Evolutionary conservation across 2,329 filamentous ascomycete genomes (phyloP), one percentile per base, ranked within the genome.

Genomic region (Colletotrichum sidae): DNA sequence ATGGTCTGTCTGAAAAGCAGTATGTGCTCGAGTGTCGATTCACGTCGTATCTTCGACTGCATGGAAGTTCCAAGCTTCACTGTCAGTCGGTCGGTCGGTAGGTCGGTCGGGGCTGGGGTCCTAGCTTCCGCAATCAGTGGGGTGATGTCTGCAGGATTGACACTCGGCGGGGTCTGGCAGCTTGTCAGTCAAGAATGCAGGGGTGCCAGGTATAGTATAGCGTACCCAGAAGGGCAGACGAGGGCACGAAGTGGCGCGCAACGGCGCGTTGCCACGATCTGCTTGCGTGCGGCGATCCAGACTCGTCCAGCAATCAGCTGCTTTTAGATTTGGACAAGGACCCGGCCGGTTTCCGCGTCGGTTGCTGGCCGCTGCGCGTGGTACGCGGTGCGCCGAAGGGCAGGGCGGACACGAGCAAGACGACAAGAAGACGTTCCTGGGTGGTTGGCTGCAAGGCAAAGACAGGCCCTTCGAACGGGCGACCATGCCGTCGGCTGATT

Each of bases 131-230:
- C 34, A 25, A 39, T 42, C 17, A 52, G 62, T 65, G 62, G 62
- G 62, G 58, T 65, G 62, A 65, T 65, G 58, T 65, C 52, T 62
- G 62, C 62, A 62, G 58, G 62, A 65, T 62, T 65, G 52, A 56
- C 52, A 65, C 57, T 64, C 44, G 55, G 55, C 44, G 60, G 61
- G 50, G 61, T 37, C 35, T 46, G 47, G 25, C 37, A 47, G 55
- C 17, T 41, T 55, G 53, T 17, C 8, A 38, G 38, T 34, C 51
- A 46, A 33, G 45, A 39, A 34, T 41, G 25, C 15, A 10, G 9
- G 41, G 15, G 17, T 51, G 61, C 38, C 45, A 65, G 44, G 35
- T 38, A 45, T 44, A 39, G 44, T 42, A 34, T 44, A 50, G 55
- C 25, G 34, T 15, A 47, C 17, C 3, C 17, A 17, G 17, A 3